Evolutionary conservation across 2,329 filamentous ascomycete species (phyloP), one percentile per base, ranked within the genome.

Genomic region (Grosmannia clavigera): DNA sequence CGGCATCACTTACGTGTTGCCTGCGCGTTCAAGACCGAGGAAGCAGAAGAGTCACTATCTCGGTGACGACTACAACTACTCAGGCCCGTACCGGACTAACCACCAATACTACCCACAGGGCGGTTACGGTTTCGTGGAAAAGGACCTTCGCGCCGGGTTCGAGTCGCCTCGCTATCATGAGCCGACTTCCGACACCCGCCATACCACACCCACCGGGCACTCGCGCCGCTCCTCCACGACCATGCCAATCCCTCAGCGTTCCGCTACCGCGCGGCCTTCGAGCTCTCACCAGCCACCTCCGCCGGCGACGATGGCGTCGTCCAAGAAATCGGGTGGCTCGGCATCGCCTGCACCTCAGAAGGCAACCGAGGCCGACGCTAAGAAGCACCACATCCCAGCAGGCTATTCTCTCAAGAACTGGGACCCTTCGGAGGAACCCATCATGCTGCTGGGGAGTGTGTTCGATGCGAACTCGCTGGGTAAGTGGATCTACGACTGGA

Each of bases 401-500:
- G 92, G 94, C 64, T 99, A 95, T 77, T 95, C 90, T 31, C 84
- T 92, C 70, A 97, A 97, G 81, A 95, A 97, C 77, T 97, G 94
- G 94, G 94, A 99, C 71, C 92, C 92, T 0, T 85, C 84, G 33
- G 92, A 97, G 77, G 85, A 91, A 66, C 94, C 94, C 58, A 96
- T 99, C 71, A 86, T 96, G 70, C 82, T 99, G 31, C 81, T 97
- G 27, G 94, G 94, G 57, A 95, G 90, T 70, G 94, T 97, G 60
- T 97, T 97, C 70, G 94, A 97, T 70, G 90, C 92, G 69, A 96
- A 97, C 80, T 96, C 90, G 31, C 81, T 99, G 35, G 94, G 94
- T 69, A 96, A 96, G 76, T 99, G 94, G 94, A 95, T 99, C 70
- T 99, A 96, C 74, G 94, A 97, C 79, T 99, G 94, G 94, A 96